A percentile compares a stretch with the other conserved stretches of the same genome.
Conservation (phyloP, 306 rosid species). For the Erythrophleum fordii region DNA sequence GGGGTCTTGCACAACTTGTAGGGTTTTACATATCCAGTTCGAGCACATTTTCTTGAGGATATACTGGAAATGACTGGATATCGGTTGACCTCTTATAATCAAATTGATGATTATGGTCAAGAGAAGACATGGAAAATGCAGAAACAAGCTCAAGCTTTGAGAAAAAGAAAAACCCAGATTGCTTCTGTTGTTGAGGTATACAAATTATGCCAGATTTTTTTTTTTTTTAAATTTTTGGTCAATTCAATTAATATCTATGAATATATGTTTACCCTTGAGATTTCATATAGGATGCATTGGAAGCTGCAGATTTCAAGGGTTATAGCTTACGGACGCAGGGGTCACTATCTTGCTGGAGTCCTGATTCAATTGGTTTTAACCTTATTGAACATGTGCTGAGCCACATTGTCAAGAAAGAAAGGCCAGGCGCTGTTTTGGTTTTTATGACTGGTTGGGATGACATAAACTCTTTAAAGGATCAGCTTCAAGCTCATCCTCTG, state of each 20-base stretch:
- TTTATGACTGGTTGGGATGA: conserved; percentile 99
- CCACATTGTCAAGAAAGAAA: conserved; percentile 79
- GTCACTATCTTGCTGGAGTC: conserved; percentile 86
- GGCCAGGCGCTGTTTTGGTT: conserved; percentile 86
- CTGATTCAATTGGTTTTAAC: conserved; percentile 88
- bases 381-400: conserved; percentile 80
- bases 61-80: conserved; percentile 76
- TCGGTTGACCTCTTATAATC: conserved; percentile 79
- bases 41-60: conserved; percentile 79
- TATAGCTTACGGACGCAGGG: conserved; percentile 70
- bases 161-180: conserved; percentile 91
- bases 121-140: conserved; percentile 88
- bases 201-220: conserved; percentile 5
- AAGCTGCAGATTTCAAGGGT: conserved; percentile 67
- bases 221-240: background rate
- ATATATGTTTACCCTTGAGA: conserved; percentile 6
- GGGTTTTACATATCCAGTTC: conserved; percentile 97
- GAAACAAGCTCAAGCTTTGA: conserved; percentile 76
- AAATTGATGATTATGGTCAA: conserved; percentile 94
- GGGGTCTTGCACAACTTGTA: conserved; percentile 40
- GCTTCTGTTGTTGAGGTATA: conserved; percentile 87
- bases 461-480: conserved; percentile 81
- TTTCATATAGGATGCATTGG: conserved; percentile 75
- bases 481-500: conserved; percentile 80
- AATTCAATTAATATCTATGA: conserved; percentile 29